These are phyloP conservation scores for Arthroderma uncinatum DNA, from an alignment of 2,329 filamentous ascomycete species.

Conservation along the genomic window DNA sequence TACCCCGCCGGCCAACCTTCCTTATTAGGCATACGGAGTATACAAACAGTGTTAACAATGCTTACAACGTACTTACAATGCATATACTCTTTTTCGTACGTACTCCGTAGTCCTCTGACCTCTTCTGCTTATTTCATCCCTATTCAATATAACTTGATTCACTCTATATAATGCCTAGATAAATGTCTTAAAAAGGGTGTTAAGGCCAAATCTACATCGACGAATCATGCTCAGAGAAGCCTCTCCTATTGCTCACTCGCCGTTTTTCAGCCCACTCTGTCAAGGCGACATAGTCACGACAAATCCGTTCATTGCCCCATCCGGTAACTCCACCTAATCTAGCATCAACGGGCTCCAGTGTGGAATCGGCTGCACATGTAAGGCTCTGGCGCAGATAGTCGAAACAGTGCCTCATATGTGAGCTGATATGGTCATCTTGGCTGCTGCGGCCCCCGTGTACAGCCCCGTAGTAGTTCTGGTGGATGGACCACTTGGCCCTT, in stretches of 20 bases:
- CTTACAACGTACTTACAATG: too few relatives aligned
- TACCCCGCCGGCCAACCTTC: too few relatives aligned
- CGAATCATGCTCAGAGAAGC: neutral
- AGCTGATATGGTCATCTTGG: neutral
- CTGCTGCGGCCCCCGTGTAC: neutral
- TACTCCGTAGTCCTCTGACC: too few relatives aligned
- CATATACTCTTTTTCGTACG: too few relatives aligned
- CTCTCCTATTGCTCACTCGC: neutral
- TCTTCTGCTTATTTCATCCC: too few relatives aligned
- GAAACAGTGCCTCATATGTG: conserved; percentile 5
- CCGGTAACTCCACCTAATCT: neutral
- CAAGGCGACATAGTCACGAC: neutral
- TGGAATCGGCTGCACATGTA: conserved; percentile 4
- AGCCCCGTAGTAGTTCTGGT: neutral
- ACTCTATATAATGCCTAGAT: too few relatives aligned
- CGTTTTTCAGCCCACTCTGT: neutral
- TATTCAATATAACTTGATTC: too few relatives aligned
- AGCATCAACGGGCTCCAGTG: neutral
- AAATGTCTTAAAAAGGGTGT: neutral
- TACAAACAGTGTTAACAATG: too few relatives aligned
- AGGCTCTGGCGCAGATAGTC: conserved; percentile 4
- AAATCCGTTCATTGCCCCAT: neutral
- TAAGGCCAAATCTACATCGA: neutral
- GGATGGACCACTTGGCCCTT: neutral
- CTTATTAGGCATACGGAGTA: too few relatives aligned